Base-by-base conservation (phyloP, 148 eudicot genomes). In the Camellia japonica region DNA sequence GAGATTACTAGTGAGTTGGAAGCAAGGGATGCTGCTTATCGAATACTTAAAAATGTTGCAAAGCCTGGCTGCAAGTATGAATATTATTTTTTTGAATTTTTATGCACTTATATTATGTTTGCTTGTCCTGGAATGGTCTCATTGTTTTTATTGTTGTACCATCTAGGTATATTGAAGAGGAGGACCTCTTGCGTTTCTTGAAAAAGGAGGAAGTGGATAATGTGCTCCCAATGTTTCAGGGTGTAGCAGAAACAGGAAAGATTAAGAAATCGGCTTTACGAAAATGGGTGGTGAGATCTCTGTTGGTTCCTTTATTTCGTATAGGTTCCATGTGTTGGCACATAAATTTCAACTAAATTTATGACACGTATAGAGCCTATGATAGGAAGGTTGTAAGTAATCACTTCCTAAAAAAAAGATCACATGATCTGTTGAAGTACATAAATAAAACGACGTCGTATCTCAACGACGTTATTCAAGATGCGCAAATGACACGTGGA, bases 241-340 rank as follows among this genome's bases (percentile, higher is more conserved):
- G 97, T 65, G 94, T 91, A 20, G 78, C 78, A 68, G 94, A 92
- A 85, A 85, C 90, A 0, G 86, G 94, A 83, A 83, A 84, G 82
- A 90, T 95, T 80, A 92, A 82, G 84, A 92, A 89, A 87, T 78
- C 89, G 70, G 59, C 93, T 74, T 86, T 93, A 49, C 89, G 76
- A 81, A 91, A 87, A 46, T 95, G 97, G 98, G 97, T 93, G 94
- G 97, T 93, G 87, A 85, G 88, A 65, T 44, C 41, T 78, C 9
- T 61, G 43, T 19, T 30, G 47, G 30, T 41, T 49, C 20, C 11
- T 10, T 47, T 56, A 19, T 51, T 30, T 20, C 3, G 1, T 18
- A 16, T 9, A 7, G 68, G n/a, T 47, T 7, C 41, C 73, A 51
- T n/a, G n/a, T n/a, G n/a, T n/a, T n/a, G n/a, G n/a, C n/a, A n/a